phyloP scores from a whole-genome alignment of 140 eudicot species.

The Senecio squalidus region DNA sequence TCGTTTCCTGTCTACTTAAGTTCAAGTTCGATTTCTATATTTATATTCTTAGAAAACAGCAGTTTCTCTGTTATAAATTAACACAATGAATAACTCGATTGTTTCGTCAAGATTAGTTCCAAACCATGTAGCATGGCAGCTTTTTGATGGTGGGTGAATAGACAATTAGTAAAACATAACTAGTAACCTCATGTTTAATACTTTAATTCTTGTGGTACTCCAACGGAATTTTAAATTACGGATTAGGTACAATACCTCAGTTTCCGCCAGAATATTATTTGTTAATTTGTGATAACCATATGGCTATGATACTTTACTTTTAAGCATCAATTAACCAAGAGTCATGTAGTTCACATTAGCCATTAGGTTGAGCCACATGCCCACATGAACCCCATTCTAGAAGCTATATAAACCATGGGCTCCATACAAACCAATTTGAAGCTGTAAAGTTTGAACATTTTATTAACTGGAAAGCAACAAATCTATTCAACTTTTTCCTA shows the following conservation, averaged over 20 bases:
- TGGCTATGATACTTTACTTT: not conserved
- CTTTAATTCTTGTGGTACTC: not conserved
- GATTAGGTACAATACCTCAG: not conserved
- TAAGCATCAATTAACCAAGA: not conserved
- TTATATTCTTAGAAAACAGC: too few species aligned
- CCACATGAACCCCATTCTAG: not conserved
- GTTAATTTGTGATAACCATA: slow-evolving; percentile 5
- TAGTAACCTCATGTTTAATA: too few species aligned
- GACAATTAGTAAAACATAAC: too few species aligned
- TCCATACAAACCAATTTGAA: not conserved
- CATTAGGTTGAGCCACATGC: not conserved
- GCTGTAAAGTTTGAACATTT: slow-evolving; percentile 1
- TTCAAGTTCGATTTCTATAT: too few species aligned
- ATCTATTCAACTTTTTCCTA: slow-evolving; percentile 8
- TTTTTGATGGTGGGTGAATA: too few species aligned
- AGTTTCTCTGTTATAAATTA: too few species aligned
- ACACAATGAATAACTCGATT: too few species aligned
- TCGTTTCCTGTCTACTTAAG: too few species aligned
- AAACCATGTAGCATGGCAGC: too few species aligned
- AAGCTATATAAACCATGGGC: not conserved
- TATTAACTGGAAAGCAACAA: not conserved
- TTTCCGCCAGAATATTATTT: not conserved
- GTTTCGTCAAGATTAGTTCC: too few species aligned
- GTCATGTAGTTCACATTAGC: not conserved
- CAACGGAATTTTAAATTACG: not conserved